Evolutionary conservation across 2,329 filamentous ascomycete species (phyloP).

Genomic region (Hortaea werneckii): DNA sequence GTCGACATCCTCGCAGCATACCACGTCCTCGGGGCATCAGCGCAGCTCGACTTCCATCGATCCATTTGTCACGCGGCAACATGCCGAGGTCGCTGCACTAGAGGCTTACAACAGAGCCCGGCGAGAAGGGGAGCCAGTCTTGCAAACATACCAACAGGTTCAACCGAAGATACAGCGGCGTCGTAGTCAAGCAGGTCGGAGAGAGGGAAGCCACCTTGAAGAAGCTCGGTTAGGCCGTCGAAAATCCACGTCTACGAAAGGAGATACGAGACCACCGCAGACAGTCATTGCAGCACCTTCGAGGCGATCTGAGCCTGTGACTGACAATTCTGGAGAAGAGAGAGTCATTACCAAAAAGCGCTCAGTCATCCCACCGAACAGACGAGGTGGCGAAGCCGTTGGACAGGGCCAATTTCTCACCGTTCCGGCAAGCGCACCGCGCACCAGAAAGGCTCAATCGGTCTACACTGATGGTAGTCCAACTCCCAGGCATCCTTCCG

Average conservation of each 20-base stretch:
- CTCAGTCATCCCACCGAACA: constrained; percentile 11
- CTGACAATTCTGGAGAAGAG: constrained; percentile 7
- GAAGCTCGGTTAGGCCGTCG: constrained; percentile 16
- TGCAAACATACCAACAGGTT: constrained; percentile 2
- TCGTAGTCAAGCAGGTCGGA: constrained; percentile 16
- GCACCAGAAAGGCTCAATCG: constrained; percentile 10
- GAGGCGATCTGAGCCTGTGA: constrained; percentile 1
- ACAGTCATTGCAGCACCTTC: constrained; percentile 1
- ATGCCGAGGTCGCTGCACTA: constrained; percentile 53
- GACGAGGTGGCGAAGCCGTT: background rate
- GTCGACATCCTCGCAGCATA: constrained; percentile 28
- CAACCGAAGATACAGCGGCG: constrained; percentile 11
- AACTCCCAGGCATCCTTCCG: constrained; percentile 11
- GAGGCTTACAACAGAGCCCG: constrained; percentile 50
- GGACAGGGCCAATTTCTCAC: constrained; percentile 1
- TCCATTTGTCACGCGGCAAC: constrained; percentile 42
- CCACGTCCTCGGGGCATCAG: constrained; percentile 22
- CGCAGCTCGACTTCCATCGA: constrained; percentile 13
- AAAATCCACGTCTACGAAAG: constrained; percentile 7
- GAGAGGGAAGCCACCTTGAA: constrained; percentile 26
- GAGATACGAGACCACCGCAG: constrained; percentile 6
- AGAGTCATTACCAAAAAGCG: constrained; percentile 14
- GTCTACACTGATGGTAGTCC: constrained; percentile 16
- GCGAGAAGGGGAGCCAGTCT: constrained; percentile 25
- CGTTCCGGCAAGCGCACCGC: constrained; percentile 4